Percentiles rank a stretch among this genome's conserved stretches.
Evolutionary conservation across 2,329 filamentous ascomycete genomes (phyloP).

Genomic region (Fusarium annulatum): DNA sequence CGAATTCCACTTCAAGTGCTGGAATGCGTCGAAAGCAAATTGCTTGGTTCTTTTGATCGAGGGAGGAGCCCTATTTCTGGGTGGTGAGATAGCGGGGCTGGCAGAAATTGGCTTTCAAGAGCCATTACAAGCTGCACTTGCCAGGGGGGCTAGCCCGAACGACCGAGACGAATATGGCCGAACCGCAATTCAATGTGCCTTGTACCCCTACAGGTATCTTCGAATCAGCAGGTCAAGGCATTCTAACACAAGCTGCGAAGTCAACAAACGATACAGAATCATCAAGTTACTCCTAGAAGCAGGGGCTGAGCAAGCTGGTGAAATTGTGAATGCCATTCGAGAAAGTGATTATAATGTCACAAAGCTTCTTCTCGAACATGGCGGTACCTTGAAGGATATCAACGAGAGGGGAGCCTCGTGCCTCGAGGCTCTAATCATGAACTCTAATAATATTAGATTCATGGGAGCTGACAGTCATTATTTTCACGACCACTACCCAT

Average conservation of each 20-base stretch:
- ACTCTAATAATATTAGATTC: not conserved
- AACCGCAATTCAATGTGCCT: not conserved
- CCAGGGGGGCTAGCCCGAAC: not conserved
- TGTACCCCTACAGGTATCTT: not conserved
- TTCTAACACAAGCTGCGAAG: not conserved
- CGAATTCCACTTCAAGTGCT: rapidly evolving
- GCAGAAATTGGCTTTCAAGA: not conserved
- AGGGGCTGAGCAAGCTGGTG: not conserved
- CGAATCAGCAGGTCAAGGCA: not conserved
- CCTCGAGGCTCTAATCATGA: not conserved
- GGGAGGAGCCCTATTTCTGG: not conserved
- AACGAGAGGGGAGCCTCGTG: not conserved
- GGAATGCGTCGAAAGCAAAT: not conserved
- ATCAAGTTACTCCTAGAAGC: not conserved
- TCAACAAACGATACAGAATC: not conserved
- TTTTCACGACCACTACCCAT: too few relatives aligned
- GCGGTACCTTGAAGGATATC: not conserved
- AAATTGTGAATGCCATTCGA: not conserved
- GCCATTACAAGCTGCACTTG: not conserved
- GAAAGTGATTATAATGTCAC: not conserved
- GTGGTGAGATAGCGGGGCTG: not conserved
- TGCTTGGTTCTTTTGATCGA: not conserved
- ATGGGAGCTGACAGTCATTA: not conserved
- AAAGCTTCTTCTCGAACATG: not conserved
- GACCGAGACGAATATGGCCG: not conserved